Evolutionary conservation across 495 filamentous ascomycete genomes (phyloP).

Genomic region (Saxophila tyrrhenica): DNA sequence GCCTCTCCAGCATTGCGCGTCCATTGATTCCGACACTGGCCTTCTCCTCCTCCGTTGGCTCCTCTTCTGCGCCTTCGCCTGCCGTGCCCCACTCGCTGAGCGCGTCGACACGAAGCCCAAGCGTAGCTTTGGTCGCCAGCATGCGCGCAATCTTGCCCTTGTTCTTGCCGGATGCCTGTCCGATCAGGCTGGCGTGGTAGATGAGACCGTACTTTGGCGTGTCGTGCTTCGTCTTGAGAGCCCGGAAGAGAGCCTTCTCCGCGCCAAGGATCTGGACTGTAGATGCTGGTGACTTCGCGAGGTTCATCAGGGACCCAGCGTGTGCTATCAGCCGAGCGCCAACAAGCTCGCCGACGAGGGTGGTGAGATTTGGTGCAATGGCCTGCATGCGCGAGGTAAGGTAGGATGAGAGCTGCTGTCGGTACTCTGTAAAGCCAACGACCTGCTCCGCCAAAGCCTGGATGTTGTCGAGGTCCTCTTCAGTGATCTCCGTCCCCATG

Average conservation of each 20-base stretch:
- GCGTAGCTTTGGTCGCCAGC: constrained; percentile 81
- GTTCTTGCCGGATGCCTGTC: constrained; percentile 91
- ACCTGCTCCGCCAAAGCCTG: constrained; percentile 85
- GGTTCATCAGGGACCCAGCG: constrained; percentile 84
- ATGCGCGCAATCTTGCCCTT: constrained; percentile 99
- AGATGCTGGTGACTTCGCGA: constrained; percentile 91
- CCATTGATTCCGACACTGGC: constrained; percentile 60
- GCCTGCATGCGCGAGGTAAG: constrained; percentile 89
- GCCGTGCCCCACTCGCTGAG: constrained; percentile 62
- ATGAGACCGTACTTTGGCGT: constrained; percentile 99
- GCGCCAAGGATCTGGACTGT: constrained; percentile 97
- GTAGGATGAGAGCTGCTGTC: constrained; percentile 76
- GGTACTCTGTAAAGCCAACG: constrained; percentile 78
- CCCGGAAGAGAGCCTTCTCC: constrained; percentile 96
- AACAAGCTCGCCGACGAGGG: constrained; percentile 86
- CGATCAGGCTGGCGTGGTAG: constrained; percentile 93
- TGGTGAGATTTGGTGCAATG: constrained; percentile 91
- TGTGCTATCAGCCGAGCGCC: constrained; percentile 93
- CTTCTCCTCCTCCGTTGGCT: constrained; percentile 77
- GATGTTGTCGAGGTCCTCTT: constrained; percentile 84
- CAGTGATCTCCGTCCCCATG: constrained; percentile 95
- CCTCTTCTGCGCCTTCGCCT: constrained; percentile 41
- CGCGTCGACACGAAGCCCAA: constrained; percentile 87
- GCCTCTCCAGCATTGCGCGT: constrained; percentile 70
- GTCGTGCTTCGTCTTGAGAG: constrained; percentile 97